phyloP scores from a whole-genome alignment of 257 asterid genomes.

The Penstemon davidsonii region DNA sequence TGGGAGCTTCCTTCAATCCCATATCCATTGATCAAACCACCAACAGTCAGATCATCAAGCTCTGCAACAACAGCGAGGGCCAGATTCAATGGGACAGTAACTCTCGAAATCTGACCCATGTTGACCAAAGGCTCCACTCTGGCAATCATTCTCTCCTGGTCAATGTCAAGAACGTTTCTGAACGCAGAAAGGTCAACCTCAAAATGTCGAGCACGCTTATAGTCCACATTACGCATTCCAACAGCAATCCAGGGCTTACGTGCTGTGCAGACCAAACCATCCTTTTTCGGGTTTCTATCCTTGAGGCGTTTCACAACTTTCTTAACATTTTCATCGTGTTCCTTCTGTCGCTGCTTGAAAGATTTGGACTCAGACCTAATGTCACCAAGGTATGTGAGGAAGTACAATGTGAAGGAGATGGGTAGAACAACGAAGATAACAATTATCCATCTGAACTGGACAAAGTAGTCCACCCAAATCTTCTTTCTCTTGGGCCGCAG shows the following conservation, averaged over 20 bases:
- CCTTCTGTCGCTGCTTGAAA: conserved; percentile 58
- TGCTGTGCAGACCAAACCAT: conserved; percentile 87
- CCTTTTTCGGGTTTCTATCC: conserved; percentile 51
- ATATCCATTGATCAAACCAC: conserved; percentile 92
- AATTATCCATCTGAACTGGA: conserved; percentile 83
- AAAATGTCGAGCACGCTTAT: conserved; percentile 87
- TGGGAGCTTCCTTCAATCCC: conserved; percentile 99
- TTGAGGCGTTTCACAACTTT: conserved; percentile 50
- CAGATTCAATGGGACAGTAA: conserved; percentile 81
- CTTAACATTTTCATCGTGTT: conserved; percentile 47
- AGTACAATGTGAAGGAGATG: conserved; percentile 69
- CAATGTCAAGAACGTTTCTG: conserved; percentile 69
- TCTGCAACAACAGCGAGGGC: conserved; percentile 93
- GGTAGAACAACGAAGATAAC: conserved; percentile 90
- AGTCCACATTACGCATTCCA: conserved; percentile 96
- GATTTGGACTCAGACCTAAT: conserved; percentile 70
- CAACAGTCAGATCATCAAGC: conserved; percentile 95
- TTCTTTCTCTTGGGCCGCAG: conserved; percentile 94
- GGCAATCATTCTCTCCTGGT: conserved; percentile 79
- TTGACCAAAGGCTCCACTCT: conserved; percentile 92
- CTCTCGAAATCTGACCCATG: conserved; percentile 91
- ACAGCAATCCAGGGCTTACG: conserved; percentile 78
- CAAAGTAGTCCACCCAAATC: conserved; percentile 78
- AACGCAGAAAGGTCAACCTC: conserved; percentile 93
- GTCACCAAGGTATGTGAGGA: conserved; percentile 81